These are phyloP conservation scores for Selenicereus undatus DNA, from an alignment of 148 eudicot genomes.

Conservation along the genomic window DNA sequence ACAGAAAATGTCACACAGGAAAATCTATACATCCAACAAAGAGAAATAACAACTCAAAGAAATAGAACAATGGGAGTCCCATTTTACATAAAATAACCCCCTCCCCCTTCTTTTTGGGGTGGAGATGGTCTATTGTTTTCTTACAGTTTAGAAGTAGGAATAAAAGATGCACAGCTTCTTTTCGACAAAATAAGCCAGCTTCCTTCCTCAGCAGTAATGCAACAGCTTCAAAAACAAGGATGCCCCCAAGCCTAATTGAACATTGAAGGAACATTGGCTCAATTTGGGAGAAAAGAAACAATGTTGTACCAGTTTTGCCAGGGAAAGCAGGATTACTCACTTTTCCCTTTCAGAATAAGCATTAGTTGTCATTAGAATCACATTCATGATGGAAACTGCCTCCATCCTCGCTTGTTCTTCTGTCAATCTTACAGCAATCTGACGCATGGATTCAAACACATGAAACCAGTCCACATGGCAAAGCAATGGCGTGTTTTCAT, in stretches of 20 bases:
- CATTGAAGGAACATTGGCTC: conserved; percentile 23
- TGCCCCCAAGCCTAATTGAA: conserved; percentile 54
- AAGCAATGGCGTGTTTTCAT: conserved; percentile 20
- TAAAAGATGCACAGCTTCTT: conserved; percentile 65
- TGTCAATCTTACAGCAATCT: conserved; percentile 29
- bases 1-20: background rate
- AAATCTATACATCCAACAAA: background rate
- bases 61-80: no score
- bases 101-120: background rate
- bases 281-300: background rate
- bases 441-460: conserved; percentile 42
- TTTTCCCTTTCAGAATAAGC: conserved; percentile 65
- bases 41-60: background rate
- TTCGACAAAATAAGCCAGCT: conserved; percentile 60
- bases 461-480: conserved; percentile 37
- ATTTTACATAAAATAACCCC: no score
- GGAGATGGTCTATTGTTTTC: conserved; percentile 15
- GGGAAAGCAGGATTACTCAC: conserved; percentile 39
- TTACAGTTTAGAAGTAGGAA: conserved; percentile 82
- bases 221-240: conserved; percentile 45
- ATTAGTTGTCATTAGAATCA: conserved; percentile 51
- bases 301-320: conserved; percentile 1
- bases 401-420: conserved; percentile 42
- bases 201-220: conserved; percentile 58
- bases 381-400: conserved; percentile 62